A percentile compares a stretch with the other conserved stretches of the same genome.
Conservation (phyloP, 176 grass and related monocot genomes). For the Olyra latifolia region DNA sequence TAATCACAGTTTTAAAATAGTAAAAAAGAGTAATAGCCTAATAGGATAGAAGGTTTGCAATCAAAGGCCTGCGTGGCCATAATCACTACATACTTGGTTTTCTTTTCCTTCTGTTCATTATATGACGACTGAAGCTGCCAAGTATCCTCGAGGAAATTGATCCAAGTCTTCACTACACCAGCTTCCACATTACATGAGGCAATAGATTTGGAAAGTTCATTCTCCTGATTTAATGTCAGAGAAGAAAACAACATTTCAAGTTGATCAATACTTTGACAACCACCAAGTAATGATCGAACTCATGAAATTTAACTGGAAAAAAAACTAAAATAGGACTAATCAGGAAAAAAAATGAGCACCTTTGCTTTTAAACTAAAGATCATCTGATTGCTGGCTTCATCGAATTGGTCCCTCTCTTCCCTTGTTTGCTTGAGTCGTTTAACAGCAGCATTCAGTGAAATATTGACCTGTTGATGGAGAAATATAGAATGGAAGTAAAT, state of each 20-base stretch:
- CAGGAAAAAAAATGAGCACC: conserved; percentile 51
- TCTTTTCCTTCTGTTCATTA: conserved; percentile 73
- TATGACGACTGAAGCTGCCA: conserved; percentile 86
- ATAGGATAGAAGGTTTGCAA: neutral
- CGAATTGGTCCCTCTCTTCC: conserved; percentile 98
- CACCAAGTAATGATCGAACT: conserved; percentile 21
- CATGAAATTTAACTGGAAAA: conserved; percentile 23
- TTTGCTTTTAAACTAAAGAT: conserved; percentile 78
- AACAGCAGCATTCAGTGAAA: conserved; percentile 67
- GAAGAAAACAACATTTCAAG: conserved; percentile 28
- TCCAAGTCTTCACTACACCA: conserved; percentile 87
- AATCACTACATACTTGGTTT: conserved; percentile 57
- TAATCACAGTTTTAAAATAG: neutral
- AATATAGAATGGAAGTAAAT: conserved; percentile 20
- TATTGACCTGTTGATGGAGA: conserved; percentile 60
- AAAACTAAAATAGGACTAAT: conserved; percentile 23
- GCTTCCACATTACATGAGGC: conserved; percentile 85
- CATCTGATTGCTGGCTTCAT: conserved; percentile 95
- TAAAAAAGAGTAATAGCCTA: neutral
- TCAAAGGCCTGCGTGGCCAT: neutral
- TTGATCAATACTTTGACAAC: conserved; percentile 9
- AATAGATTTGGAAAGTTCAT: conserved; percentile 90
- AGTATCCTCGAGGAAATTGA: conserved; percentile 98
- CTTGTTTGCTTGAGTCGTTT: conserved; percentile 77
- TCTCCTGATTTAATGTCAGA: conserved; percentile 53